Conservation (phyloP, 139 green algal genomes). For the Tetradesmus lagerheimii region DNA sequence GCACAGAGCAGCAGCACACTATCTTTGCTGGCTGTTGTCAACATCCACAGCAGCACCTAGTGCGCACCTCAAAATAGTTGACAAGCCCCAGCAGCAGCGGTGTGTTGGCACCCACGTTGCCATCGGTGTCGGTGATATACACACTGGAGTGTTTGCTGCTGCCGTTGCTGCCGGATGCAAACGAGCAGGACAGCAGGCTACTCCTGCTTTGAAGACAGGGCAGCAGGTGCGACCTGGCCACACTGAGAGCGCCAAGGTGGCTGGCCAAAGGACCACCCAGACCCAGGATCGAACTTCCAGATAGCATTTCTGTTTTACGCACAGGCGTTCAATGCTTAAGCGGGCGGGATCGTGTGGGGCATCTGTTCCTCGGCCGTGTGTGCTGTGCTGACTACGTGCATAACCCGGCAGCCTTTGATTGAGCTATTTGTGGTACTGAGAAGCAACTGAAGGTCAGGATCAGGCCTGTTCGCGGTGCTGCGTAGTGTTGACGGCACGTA, state of each 20-base stretch:
- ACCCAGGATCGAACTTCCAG: neutral
- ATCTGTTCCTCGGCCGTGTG: neutral
- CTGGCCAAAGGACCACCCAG: neutral
- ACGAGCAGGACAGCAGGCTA: neutral
- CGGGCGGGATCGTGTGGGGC: neutral
- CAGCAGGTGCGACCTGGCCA: neutral
- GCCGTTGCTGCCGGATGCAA: slow-evolving; percentile 6
- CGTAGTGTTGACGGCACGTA: neutral
- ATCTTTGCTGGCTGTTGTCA: neutral
- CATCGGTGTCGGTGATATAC: slow-evolving; percentile 27
- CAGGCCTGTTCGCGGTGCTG: neutral
- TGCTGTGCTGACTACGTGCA: neutral
- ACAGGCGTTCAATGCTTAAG: neutral
- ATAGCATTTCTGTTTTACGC: neutral
- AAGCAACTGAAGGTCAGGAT: neutral
- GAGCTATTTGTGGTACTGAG: neutral
- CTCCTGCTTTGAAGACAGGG: neutral
- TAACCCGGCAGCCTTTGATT: neutral
- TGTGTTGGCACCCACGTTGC: slow-evolving; percentile 27
- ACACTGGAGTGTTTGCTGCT: slow-evolving; percentile 6
- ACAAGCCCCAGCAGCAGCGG: slow-evolving; percentile 76
- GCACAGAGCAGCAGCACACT: neutral
- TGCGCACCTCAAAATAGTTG: slow-evolving; percentile 70
- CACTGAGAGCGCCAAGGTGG: neutral
- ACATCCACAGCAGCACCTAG: neutral